Evolutionary conservation across 352 stramenopile species (phyloP), one percentile per base, ranked within the genome.

Genomic region (Pelagophyceae sp.): DNA sequence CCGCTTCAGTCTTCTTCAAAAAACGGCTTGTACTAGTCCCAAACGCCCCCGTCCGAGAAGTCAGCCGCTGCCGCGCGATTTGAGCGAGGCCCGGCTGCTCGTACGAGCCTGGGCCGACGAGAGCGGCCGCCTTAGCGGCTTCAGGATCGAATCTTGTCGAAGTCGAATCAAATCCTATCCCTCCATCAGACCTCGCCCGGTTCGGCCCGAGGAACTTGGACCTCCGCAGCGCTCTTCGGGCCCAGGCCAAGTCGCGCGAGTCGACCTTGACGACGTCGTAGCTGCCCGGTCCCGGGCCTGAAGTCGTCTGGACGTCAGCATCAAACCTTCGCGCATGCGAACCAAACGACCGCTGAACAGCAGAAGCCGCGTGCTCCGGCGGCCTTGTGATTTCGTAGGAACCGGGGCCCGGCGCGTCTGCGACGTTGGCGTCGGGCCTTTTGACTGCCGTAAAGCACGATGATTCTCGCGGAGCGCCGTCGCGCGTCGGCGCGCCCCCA

Each of bases 401-500:
- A n/a, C n/a, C n/a, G n/a, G n/a, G n/a, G n/a, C n/a, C n/a, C n/a
- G n/a, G n/a, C n/a, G n/a, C n/a, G n/a, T n/a, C n/a, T n/a, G n/a
- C n/a, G n/a, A n/a, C n/a, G n/a, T n/a, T n/a, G n/a, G n/a, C n/a
- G n/a, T n/a, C n/a, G n/a, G n/a, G n/a, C n/a, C n/a, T n/a, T n/a
- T n/a, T n/a, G n/a, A n/a, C 35, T 5, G 31, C 17, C 63, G 63
- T 20, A 27, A 74, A 74, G 38, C 31, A 33, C 2, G 67, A 33
- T 33, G 35, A 58, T 33, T 60, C 58, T 19, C 67, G 67, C 67
- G 67, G 67, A 23, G 19, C 29, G 67, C 67, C 67, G 67, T 74
- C 67, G 15, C n/a, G 11, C 35, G 67, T 74, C 67, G 35, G 20
- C 35, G 35, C 20, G 67, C 38, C 67, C 11, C 38, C 38, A 37